These are phyloP conservation scores for Monosporozyma unispora DNA, from an alignment of 805 yeast genomes.

Conservation along the genomic window DNA sequence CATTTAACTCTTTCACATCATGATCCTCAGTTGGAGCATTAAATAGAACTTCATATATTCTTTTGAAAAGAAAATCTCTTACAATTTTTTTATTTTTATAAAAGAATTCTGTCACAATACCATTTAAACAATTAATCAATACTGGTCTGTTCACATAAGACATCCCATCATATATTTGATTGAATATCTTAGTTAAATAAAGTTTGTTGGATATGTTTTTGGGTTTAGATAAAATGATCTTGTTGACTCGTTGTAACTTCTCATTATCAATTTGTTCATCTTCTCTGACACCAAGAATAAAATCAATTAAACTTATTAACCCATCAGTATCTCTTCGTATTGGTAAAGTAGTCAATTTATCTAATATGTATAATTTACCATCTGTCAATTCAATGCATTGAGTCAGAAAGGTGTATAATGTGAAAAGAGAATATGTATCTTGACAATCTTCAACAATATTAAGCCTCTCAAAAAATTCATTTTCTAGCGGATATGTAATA, in stretches of 20 bases:
- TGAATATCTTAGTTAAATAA: conserved; percentile 53
- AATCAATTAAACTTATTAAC: conserved; percentile 63
- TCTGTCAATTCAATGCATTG: conserved; percentile 39
- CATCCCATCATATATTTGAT: conserved; percentile 54
- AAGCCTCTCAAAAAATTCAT: conserved; percentile 16
- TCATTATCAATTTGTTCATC: conserved; percentile 52
- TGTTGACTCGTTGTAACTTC: conserved; percentile 59
- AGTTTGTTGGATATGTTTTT: conserved; percentile 33
- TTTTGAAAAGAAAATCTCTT: conserved; percentile 49
- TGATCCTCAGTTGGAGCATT: conserved; percentile 30
- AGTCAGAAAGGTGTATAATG: conserved; percentile 49
- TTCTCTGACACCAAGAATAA: conserved; percentile 68
- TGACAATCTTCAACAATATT: conserved; percentile 35
- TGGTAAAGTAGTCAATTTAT: conserved; percentile 46
- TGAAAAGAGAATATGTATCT: conserved; percentile 61
- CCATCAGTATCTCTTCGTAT: conserved; percentile 56
- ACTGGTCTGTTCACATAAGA: conserved; percentile 53
- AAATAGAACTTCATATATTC: conserved; percentile 37
- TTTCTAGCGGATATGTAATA: conserved; percentile 22
- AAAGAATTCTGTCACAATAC: conserved; percentile 45
- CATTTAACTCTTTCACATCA: conserved; percentile 45
- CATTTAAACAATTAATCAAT: conserved; percentile 46
- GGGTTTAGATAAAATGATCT: conserved; percentile 58
- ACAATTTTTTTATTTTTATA: conserved; percentile 40
- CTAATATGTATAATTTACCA: conserved; percentile 40